phyloP scores from a whole-genome alignment of 2,329 filamentous ascomycete genomes.

The Colletotrichum lupini region DNA sequence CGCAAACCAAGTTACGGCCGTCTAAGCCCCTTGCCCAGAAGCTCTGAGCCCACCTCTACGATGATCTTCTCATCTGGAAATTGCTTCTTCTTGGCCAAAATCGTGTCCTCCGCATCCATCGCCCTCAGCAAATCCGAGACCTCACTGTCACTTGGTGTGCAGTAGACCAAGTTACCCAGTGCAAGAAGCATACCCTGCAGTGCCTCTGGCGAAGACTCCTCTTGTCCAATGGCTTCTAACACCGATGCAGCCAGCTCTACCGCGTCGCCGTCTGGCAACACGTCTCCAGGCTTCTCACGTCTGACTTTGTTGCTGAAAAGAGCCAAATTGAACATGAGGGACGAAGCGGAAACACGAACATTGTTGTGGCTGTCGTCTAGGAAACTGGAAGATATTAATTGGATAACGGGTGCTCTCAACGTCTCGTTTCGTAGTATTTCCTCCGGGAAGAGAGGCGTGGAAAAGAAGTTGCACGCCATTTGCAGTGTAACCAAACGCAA shows the following conservation, averaged over 20 bases:
- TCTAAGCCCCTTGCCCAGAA: slow-evolving; percentile 62
- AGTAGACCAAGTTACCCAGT: slow-evolving; percentile 81
- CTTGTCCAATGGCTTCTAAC: slow-evolving; percentile 75
- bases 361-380: slow-evolving; percentile 80
- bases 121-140: slow-evolving; percentile 82
- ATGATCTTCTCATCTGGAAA: slow-evolving; percentile 71
- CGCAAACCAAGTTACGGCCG: slow-evolving; percentile 38
- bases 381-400: slow-evolving; percentile 80
- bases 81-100: slow-evolving; percentile 66
- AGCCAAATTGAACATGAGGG: slow-evolving; percentile 85
- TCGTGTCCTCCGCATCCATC: slow-evolving; percentile 77
- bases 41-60: slow-evolving; percentile 61
- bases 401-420: slow-evolving; percentile 70
- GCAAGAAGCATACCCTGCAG: slow-evolving; percentile 81
- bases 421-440: slow-evolving; percentile 65
- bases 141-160: slow-evolving; percentile 75
- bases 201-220: slow-evolving; percentile 74
- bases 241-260: slow-evolving; percentile 85
- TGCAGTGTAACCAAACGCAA: slow-evolving; percentile 87
- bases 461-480: slow-evolving; percentile 86
- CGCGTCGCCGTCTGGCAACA: slow-evolving; percentile 75
- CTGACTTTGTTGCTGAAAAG: slow-evolving; percentile 75
- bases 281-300: slow-evolving; percentile 65
- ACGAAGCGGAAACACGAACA: slow-evolving; percentile 83
- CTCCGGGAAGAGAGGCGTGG: slow-evolving; percentile 75